A percentile compares a stretch with the other conserved stretches of the same genome.
Evolutionary conservation across 352 stramenopile genomes (phyloP).

Genomic region (Globisporangium apiculatum): DNA sequence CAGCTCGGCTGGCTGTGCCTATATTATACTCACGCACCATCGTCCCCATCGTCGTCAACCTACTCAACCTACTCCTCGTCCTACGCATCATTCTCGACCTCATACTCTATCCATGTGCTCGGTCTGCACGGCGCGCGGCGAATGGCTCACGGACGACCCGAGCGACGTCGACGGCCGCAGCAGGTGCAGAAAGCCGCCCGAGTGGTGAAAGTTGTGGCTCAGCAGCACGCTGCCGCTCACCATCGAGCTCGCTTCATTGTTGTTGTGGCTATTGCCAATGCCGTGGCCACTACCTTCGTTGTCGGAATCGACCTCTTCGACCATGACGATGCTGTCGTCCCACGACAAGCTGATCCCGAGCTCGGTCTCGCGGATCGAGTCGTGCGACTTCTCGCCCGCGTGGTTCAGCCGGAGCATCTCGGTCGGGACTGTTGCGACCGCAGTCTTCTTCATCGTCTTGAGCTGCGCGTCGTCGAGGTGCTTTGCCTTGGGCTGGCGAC

Average conservation of each 20-base stretch:
- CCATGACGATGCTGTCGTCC: constrained; percentile 70
- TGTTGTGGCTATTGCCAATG: constrained; percentile 30
- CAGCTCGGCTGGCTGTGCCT: not conserved
- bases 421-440: constrained; percentile 37
- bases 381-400: constrained; percentile 53
- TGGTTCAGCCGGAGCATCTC: constrained; percentile 59
- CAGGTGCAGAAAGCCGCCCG: constrained; percentile 47
- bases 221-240: constrained; percentile 40
- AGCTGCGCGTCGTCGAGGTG: constrained; percentile 47
- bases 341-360: constrained; percentile 58
- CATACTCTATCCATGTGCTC: constrained; percentile 47
- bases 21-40: constrained; percentile 32
- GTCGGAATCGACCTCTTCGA: constrained; percentile 47
- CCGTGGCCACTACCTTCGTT: constrained; percentile 7
- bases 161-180: constrained; percentile 35
- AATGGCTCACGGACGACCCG: constrained; percentile 6
- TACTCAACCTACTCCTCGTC: too few relatives aligned
- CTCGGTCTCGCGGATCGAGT: constrained; percentile 83
- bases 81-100: too few relatives aligned
- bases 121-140: constrained; percentile 25
- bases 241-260: constrained; percentile 24
- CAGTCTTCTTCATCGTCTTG: constrained; percentile 36
- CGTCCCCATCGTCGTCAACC: too few relatives aligned
- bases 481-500: constrained; percentile 48
- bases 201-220: constrained; percentile 54